Evolutionary conservation across 1,284 basidiomycete genomes (phyloP), one percentile per base, ranked within the genome.

Genomic region (Apiotrichum sp.): DNA sequence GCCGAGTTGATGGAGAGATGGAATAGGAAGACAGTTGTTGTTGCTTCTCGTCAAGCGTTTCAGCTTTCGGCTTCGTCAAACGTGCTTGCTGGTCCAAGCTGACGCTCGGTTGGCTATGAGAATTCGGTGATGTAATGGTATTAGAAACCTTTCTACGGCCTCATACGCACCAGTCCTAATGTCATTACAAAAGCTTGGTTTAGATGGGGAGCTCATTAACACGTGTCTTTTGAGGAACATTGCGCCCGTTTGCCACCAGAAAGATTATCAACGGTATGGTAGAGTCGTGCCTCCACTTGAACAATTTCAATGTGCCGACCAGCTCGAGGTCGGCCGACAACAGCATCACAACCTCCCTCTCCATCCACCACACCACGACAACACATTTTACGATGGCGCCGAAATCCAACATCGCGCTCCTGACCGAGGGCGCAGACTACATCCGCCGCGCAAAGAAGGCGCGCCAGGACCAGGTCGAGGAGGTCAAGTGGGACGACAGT

Each of bases 401-500:
- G 46, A 61, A 61, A 34, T 69, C 70, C 56, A 78, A 78, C 70
- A 66, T 75, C 59, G 66, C 68, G 6, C 71, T 78, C 51, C 63
- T 78, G 45, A 77, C 76, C 1, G 74, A 78, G 61, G 75, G 75
- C 5, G 68, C 69, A 14, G 57, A 57, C 11, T 78, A 78, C 56
- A 75, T 76, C 57, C 66, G 70, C 41, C 66, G 72, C 44, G 72
- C 73, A 22, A 75, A 74, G 58, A 70, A 70, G 54, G 68, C 67
- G 10, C 62, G 72, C 6, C 65, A 65, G 47, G 73, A 76, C 32
- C 69, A 71, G 56, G 70, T 78, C 7, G 75, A 77, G 52, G 72
- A 73, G 57, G 69, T 78, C 64, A 72, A 76, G 56, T 78, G 77
- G 62, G 73, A 78, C 61, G 76, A 78, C 62, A 65, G 68, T 8